These are phyloP conservation scores for Eimeria falciformis DNA, from an alignment of 169 alveolate genomes.

Conservation along the genomic window DNA sequence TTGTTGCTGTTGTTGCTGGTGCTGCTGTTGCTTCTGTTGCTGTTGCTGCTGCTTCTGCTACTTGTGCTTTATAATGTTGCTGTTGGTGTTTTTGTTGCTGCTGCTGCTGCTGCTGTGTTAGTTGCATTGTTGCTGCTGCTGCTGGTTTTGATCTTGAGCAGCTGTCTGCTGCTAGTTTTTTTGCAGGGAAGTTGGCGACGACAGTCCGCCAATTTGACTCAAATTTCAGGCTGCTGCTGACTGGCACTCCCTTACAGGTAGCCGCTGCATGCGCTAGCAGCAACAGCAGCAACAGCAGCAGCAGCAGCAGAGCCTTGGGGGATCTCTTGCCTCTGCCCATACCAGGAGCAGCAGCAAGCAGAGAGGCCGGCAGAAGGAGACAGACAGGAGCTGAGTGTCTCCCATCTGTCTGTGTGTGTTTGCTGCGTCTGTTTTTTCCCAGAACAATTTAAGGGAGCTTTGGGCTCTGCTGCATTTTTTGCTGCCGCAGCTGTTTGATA, in stretches of 20 bases:
- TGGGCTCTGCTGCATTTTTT: constrained; percentile 99
- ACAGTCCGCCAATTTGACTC: constrained; percentile 88
- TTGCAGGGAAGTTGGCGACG: constrained; percentile 94
- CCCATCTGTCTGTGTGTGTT: neutral
- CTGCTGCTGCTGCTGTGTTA: constrained; percentile 20
- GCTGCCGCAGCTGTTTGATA: constrained; percentile 97
- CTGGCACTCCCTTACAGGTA: constrained; percentile 92
- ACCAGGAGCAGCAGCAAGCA: neutral
- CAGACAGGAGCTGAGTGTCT: too few relatives aligned
- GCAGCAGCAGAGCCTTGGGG: too few relatives aligned
- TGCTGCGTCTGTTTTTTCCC: constrained; percentile 79
- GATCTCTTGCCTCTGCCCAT: neutral
- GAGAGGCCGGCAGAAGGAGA: neutral
- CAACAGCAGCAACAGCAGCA: too few relatives aligned
- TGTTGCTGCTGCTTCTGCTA: constrained; percentile 25
- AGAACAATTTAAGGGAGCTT: constrained; percentile 97
- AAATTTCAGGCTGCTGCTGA: constrained; percentile 96
- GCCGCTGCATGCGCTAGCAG: neutral
- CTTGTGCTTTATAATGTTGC: too few relatives aligned
- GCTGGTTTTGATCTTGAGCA: neutral
- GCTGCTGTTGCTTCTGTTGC: neutral
- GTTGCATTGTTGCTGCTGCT: constrained; percentile 34
- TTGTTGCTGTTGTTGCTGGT: constrained; percentile 18
- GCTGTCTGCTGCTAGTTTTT: constrained; percentile 11
- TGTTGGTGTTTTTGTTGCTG: neutral